Evolutionary conservation across 345 rosid species (phyloP), one percentile per base, ranked within the genome.

Genomic region (sweet orange (Citrus sinensis)): DNA sequence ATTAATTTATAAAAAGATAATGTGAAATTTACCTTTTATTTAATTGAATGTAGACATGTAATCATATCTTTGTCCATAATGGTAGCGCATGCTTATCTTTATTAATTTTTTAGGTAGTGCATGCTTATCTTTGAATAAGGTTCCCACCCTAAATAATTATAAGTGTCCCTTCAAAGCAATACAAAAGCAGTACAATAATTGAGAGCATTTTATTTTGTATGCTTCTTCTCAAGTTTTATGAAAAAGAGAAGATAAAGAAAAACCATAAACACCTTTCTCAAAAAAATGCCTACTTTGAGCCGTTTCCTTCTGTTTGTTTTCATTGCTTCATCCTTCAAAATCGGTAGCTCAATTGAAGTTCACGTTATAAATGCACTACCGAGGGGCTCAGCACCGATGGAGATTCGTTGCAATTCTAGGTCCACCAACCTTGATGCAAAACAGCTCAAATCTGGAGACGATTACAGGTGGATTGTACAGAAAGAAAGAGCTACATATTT

Each of bases 311-410:
- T 64, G 24, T 32, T 72, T 59, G 58, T 72, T 29, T 19, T 46
- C 14, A 16, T 67, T 66, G 61, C 77, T n/a, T 54, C 73, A 10
- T 65, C 42, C 29, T 30, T 56, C 29, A 39, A 29, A 0, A 49
- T 46, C 10, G 24, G 20, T 4, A 59, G 55, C 9, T 24, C 61
- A 24, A 8, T 24, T 14, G 70, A 58, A 65, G 64, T 81, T 42
- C 83, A 76, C 24, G 67, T 81, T 4, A 56, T 2, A 1, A 76
- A 71, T 65, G 76, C 55, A 27, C 56, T 76, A 70, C 69, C 77
- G 1, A 67, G 9, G 32, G 46, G 29, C 32, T 65, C 70, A 4
- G 69, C 35, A 14, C 25, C 77, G 7, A 19, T 81, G 55, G 34
- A 4, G 35, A 11, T 76, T 32, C 62, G 55, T 1, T 83, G 86